Base-by-base conservation (phyloP, 306 rosid genomes). In the Lotus japonicus region DNA sequence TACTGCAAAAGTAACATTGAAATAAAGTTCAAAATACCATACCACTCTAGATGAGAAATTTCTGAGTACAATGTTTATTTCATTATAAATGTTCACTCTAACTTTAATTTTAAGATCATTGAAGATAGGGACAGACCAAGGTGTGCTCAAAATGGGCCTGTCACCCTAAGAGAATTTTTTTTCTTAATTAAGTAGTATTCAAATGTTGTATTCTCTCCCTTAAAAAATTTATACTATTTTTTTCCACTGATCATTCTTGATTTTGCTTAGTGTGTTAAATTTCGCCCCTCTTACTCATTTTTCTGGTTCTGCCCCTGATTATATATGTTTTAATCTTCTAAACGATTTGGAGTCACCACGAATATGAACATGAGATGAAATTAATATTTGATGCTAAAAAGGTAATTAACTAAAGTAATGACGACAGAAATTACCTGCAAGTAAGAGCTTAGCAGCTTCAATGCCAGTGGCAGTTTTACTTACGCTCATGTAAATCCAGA, bases 391-490 rank as follows among this genome's bases (percentile, higher is more conserved):
- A 54, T 23, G 41, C 4, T 11, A 42, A 46, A 73, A 16, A 44
- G 11, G 39, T n/a, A 41, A 65, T 57, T 5, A 19, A 49, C 51
- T 42, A 52, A 64, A 64, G 39, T 39, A 13, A 46, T 49, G 46
- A 36, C 31, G 39, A 58, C 21, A 54, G 15, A 67, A 65, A 39
- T 59, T 76, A 88, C 96, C 91, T 82, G 96, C 83, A 49, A 90
- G 78, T 79, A 90, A 87, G 80, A 90, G 73, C 58, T 73, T 77
- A 46, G 89, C 95, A 39, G 67, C 72, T 82, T 82, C 82, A 15
- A 64, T 19, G 11, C 82, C 83, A 39, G 71, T 73, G n/a, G 66
- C 65, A 61, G 77, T 80, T 71, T 13, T 51, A 77, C 81, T 81
- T 46, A 77, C 36, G 38, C 76, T 44, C 76, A 84, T 78, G 75